Base-by-base conservation (phyloP, 164 flowering plant species). In the grape (Vitis vinifera) region DNA sequence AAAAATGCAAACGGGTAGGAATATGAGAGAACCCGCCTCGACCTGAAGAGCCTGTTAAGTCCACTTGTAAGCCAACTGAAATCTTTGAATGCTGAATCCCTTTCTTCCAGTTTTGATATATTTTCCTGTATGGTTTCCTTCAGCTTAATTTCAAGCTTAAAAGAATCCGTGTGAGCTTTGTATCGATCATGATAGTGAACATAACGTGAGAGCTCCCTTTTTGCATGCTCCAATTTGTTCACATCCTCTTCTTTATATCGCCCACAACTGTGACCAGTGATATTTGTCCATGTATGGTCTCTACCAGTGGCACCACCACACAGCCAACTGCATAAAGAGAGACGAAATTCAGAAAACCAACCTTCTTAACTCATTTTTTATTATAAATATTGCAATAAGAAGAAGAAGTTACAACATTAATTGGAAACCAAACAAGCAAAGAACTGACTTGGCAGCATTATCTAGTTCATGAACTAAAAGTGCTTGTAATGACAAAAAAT, bases 1-100 rank as follows among this genome's bases (percentile, higher is more conserved):
- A 79, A 88, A 73, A 68, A 88, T 59, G 89, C 89, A 79, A 84
- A 81, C 15, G 87, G 81, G 70, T 86, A 88, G 48, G 91, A 86
- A 75, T 81, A 88, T 7, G 84, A 83, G 66, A 88, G 82, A 55
- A 86, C 78, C 30, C 84, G 79, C 73, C 88, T 84, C 9, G 89
- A 86, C 69, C 88, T 78, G 61, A 78, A 81, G 65, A 88, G 85
- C 70, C 88, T 81, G 66, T 64, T 48, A 17, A 81, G 76, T 48
- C 88, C 89, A 71, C 79, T 79, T 8, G 71, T 71, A n/a, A 86
- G 82, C 91, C 91, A 88, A 64, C 82, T 80, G 65, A 78, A 80
- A 73, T 88, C 88, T 67, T 70, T 76, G 10, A 75, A 76, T 52
- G 31, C 64, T 17, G 78, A 74, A 63, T 79, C 81, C 68, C 65